Base-by-base conservation (phyloP, 352 stramenopile species). In the Phytophthora hibernalis region DNA sequence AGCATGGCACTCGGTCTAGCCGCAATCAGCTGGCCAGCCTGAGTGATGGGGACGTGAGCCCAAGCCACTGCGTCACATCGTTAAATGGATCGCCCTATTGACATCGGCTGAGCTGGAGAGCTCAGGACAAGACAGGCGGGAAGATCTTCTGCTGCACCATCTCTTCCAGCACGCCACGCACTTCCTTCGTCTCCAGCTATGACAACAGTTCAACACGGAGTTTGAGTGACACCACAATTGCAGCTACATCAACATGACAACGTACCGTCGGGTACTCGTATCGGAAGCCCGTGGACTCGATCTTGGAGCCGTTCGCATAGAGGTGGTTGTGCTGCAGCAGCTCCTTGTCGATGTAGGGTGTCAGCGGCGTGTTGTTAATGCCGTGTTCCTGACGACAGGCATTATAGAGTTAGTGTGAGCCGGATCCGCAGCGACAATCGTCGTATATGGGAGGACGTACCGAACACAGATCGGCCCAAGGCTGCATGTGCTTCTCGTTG, bases 401-500 rank as follows among this genome's bases (percentile, higher is more conserved):
- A 42, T 24, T 16, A 53, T 4, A 42, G 9, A 24, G 26, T 58
- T 56, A 57, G 49, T 40, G 49, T 40, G 37, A 62, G 15, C n/a
- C 8, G 10, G 18, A 47, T 2, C 6, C n/a, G 40, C 40, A 20
- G 6, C 18, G 5, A 47, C 6, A n/a, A n/a, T n/a, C n/a, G 8
- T 22, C 13, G 21, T 49, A 24, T 58, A 66, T 33, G 15, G 16
- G 38, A 62, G 15, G 30, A 64, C 61, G 43, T 70, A 79, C 87
- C 64, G 77, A 55, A 54, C 88, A 96, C 21, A 96, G 75, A 65
- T 96, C 86, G 15, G 86, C 89, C 88, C 88, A 96, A 1, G 88
- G 88, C 63, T 91, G 82, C 85, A 96, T 92, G 68, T 96, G 88
- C 77, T 96, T 96, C 51, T 96, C 88, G 54, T 96, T 96, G n/a